These are phyloP conservation scores for Boeremia exigua DNA, from an alignment of 2,329 filamentous ascomycete species.

Conservation along the genomic window DNA sequence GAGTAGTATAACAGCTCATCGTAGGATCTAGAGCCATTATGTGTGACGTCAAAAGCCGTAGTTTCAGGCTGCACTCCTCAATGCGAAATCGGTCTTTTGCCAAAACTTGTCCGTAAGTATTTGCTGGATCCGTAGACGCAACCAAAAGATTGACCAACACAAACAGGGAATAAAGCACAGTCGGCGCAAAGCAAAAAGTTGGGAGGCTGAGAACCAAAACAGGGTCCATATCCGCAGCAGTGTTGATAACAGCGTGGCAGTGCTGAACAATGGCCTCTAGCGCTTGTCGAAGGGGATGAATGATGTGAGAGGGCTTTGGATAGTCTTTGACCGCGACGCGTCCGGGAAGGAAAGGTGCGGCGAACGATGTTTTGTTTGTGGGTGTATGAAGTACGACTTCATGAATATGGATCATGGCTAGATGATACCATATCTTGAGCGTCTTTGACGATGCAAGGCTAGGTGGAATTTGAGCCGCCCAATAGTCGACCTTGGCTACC, in stretches of 20 bases:
- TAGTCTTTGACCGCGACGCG: conserved; percentile 35
- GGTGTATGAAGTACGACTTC: conserved; percentile 35
- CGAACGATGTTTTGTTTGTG: conserved; percentile 35
- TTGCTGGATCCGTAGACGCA: conserved; percentile 29
- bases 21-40: conserved; percentile 31
- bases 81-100: conserved; percentile 26
- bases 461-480: conserved; percentile 32
- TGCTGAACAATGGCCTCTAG: conserved; percentile 27
- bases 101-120: conserved; percentile 32
- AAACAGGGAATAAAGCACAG: conserved; percentile 31
- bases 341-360: conserved; percentile 34
- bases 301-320: conserved; percentile 28
- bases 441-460: conserved; percentile 24
- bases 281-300: conserved; percentile 20
- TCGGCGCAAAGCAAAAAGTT: conserved; percentile 33
- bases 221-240: conserved; percentile 30
- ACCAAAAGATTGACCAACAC: conserved; percentile 34
- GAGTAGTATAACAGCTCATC: conserved; percentile 34
- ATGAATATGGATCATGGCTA: conserved; percentile 31
- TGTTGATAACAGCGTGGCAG: conserved; percentile 34
- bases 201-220: conserved; percentile 30
- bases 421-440: conserved; percentile 34
- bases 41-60: conserved; percentile 21
- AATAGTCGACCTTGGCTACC: conserved; percentile 28
- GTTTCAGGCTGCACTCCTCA: conserved; percentile 27